Percentiles rank a stretch among this genome's conserved stretches.
Conservation (phyloP, 192 early-diverging fungal genomes). For the Coemansia asiatica region DNA sequence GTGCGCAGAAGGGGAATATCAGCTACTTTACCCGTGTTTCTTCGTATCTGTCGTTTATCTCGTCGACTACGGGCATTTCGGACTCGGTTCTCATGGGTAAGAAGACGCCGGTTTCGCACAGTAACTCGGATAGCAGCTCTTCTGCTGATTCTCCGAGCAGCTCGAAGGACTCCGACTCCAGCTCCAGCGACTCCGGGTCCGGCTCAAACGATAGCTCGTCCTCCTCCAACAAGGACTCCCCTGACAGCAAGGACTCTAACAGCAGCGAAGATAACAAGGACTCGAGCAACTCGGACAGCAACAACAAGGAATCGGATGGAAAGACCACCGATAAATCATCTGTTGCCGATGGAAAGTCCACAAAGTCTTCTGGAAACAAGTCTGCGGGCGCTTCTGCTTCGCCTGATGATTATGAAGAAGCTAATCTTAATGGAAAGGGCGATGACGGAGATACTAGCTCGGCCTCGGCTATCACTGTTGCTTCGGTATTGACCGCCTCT, state of each 20-base stretch:
- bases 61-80: constrained; percentile 33
- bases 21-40: constrained; percentile 54
- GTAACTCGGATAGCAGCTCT: constrained; percentile 10
- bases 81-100: constrained; percentile 19
- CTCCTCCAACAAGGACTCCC: background rate
- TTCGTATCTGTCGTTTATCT: constrained; percentile 47
- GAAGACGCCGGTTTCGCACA: constrained; percentile 19
- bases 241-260: background rate
- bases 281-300: background rate
- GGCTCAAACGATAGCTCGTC: background rate
- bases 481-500: background rate
- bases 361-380: constrained; percentile 5
- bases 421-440: background rate
- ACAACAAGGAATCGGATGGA: background rate
- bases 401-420: background rate
- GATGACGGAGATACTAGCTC: constrained; percentile 1
- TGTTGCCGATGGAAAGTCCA: background rate
- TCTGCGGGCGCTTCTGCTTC: background rate
- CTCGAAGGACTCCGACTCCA: background rate
- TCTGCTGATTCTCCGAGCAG: background rate
- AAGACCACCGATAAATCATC: constrained; percentile 9
- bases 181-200: background rate
- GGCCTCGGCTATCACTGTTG: background rate
- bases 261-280: no score
- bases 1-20: constrained; percentile 48